Evolutionary conservation across 495 filamentous ascomycete genomes (phyloP), one percentile per base, ranked within the genome.

Genomic region (Penicillium flavigenum): DNA sequence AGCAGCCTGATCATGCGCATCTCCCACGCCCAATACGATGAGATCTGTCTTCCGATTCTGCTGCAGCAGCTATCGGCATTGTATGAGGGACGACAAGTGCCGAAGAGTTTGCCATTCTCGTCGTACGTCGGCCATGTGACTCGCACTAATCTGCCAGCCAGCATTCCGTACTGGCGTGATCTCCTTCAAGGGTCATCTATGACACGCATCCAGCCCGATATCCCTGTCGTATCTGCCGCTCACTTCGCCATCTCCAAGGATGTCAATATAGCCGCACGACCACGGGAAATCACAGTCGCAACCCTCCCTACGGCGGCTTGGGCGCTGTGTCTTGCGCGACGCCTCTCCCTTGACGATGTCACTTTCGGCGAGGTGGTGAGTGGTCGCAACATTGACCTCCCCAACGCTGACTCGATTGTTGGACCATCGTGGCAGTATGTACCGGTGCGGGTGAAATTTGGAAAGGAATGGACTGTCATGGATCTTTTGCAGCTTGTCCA

Each of bases 1-100:
- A 72, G 71, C 59, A 72, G 66, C 20, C 76, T 86, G 27, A 57
- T 72, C 39, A 72, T 86, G 57, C 71, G 81, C 8, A 74, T 86
- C 3, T 84, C 81, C 0, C 83, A 86, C 62, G 80, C 83, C 0
- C 83, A 84, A 48, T 86, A 86, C 64, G 83, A 86, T 55, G 83
- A 79, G 43, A 74, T 84, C 11, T 84, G 75, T 58, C 78, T 86
- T 2, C 79, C 82, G 11, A 65, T 69, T 6, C 66, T 84, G 7
- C 67, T 83, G 6, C 44, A 64, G 6, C 74, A 80, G 4, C 67
- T 76, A 4, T 53, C 68, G 14, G 64, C 61, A 1, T 51, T 67
- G 0, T 81, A 78, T 63, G 52, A 58, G 9, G 68, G 69, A 19
- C 38, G 61, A 22, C 36, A 31, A 2, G 52, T 76, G 9, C 43